Base-by-base conservation (phyloP, 106 monocot species). In the Acanthochlamys bracteata region DNA sequence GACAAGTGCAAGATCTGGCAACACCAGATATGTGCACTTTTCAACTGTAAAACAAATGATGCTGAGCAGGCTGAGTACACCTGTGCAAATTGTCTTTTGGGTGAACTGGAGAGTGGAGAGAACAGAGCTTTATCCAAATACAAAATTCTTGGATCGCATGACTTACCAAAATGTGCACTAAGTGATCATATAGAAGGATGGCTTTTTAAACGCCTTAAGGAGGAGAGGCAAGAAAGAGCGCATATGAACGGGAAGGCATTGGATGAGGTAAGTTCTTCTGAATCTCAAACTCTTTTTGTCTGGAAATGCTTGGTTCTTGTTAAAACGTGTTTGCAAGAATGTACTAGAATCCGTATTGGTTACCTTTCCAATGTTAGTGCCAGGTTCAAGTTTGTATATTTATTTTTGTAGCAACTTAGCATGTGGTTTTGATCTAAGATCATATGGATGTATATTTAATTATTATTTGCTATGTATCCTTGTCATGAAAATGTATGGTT, bases 1-100 rank as follows among this genome's bases (percentile, higher is more conserved):
- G 79, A 76, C 43, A 93, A 93, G 41, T 89, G 89, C 26, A 23
- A 76, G 7, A 59, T 70, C 25, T 65, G 65, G 65, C 65, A 65
- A 20, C 65, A 65, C 27, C 65, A 65, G 42, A 65, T 65, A 24
- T 65, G 65, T 65, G 65, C 65, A 24, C 65, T 65, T 65, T 65
- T 65, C 42, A 65, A 65, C 52, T 20, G 24, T 13, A 43, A 42
- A 27, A 65, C 25, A 25, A 52, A 65, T 49, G 24, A 52, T 49
- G 51, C 11, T 46, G 65, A 20, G n/a, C 24, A 65, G 46, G 49
- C 49, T 15, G 65, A 65, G 24, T 65, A 65, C 16, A 65, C 65
- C 46, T 65, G 65, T 46, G 20, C 47, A 16, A 52, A 51, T 27
- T 65, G 65, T 25, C 24, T 22, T 24, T n/a, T 65, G 10, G 7